Conservation (phyloP, 2,329 filamentous ascomycete genomes). For the Acrocalymma vagum region DNA sequence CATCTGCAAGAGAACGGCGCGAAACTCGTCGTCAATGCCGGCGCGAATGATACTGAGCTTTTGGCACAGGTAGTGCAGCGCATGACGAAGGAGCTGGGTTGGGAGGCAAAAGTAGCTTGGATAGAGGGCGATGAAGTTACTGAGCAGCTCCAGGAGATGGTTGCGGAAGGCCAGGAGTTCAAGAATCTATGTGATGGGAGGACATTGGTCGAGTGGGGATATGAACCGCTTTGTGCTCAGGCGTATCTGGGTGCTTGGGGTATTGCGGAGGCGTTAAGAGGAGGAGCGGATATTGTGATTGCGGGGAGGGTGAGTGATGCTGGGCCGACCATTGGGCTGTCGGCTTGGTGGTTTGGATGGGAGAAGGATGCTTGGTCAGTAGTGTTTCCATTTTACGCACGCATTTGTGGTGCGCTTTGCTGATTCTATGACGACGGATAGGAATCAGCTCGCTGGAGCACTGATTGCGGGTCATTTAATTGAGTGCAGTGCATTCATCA, state of each 20-base stretch:
- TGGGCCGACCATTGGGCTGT: slow-evolving; percentile 52
- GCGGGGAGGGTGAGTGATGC: slow-evolving; percentile 26
- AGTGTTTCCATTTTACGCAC: no score
- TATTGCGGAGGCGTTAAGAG: slow-evolving; percentile 14
- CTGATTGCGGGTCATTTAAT: slow-evolving; percentile 63
- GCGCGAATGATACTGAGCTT: slow-evolving; percentile 48
- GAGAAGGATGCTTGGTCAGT: slow-evolving; percentile 44
- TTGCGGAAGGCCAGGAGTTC: slow-evolving; percentile 29
- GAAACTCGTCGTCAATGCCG: slow-evolving; percentile 53
- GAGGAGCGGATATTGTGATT: slow-evolving; percentile 25
- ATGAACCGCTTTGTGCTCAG: slow-evolving; percentile 49
- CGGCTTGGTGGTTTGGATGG: slow-evolving; percentile 64
- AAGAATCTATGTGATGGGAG: slow-evolving; percentile 12
- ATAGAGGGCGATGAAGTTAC: slow-evolving; percentile 54
- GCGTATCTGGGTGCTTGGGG: slow-evolving; percentile 58
- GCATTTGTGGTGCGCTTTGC: no score
- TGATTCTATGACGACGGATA: no score
- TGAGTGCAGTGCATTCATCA: slow-evolving; percentile 62
- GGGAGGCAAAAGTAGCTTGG: slow-evolving; percentile 49
- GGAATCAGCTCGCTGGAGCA: slow-evolving; percentile 58
- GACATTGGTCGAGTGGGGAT: slow-evolving; percentile 19
- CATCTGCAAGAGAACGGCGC: slow-evolving; percentile 33
- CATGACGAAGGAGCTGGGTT: slow-evolving; percentile 39
- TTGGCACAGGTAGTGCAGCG: slow-evolving; percentile 26
- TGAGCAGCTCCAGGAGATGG: slow-evolving; percentile 42